These are phyloP conservation scores for Pythium volutum DNA, from an alignment of 352 stramenopile genomes.

Conservation along the genomic window DNA sequence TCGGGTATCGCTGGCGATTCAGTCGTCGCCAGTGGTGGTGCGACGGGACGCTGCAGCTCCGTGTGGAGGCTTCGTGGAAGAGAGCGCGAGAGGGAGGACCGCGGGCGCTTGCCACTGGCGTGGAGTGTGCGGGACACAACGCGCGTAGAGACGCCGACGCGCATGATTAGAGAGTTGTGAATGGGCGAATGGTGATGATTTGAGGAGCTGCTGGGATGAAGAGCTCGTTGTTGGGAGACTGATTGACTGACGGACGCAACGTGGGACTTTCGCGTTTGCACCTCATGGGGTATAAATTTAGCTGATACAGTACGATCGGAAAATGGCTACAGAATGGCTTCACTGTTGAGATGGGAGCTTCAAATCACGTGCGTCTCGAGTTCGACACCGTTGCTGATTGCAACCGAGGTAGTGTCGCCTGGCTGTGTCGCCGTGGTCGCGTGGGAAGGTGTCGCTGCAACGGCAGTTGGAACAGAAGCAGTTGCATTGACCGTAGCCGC, in stretches of 20 bases:
- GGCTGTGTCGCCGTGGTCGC: background rate
- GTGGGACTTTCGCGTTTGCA: background rate
- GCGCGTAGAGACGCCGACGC: background rate
- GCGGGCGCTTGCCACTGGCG: background rate
- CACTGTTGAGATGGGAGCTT: background rate
- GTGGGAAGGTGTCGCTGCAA: background rate
- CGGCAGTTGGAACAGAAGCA: no score
- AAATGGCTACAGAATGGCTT: slow-evolving; percentile 10
- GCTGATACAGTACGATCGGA: slow-evolving; percentile 2
- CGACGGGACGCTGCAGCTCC: background rate
- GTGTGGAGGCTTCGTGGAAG: background rate
- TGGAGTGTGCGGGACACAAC: background rate
- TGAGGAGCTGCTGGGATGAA: background rate
- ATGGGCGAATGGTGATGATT: background rate
- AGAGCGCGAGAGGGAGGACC: background rate
- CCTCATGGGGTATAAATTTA: slow-evolving; percentile 9
- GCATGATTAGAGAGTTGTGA: background rate
- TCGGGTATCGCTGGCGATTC: background rate
- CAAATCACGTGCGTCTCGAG: slow-evolving; percentile 11
- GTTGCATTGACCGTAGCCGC: background rate
- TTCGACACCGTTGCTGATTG: background rate
- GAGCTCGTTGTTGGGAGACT: background rate
- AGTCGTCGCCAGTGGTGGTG: background rate
- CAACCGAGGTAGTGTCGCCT: background rate
- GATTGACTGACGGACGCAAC: slow-evolving; percentile 4